Base-by-base conservation (phyloP, 805 yeast genomes). In the Nakazawaea holstii region DNA sequence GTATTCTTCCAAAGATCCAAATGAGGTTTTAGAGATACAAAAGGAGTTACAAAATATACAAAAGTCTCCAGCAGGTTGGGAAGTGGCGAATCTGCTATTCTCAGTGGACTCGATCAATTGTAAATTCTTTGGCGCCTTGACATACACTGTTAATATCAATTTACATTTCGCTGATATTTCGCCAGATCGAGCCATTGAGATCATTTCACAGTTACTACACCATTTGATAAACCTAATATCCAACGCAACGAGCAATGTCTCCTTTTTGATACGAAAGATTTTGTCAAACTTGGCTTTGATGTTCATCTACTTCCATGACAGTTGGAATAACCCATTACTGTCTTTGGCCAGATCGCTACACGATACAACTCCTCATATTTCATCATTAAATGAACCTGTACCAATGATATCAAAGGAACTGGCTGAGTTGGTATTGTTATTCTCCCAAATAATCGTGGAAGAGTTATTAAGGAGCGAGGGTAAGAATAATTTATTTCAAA, bases 41-140 rank as follows among this genome's bases (percentile, higher is more conserved):
- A 59, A 65, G 13, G 65, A 69, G 39, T 71, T 88, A 7, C 92
- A 84, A 54, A 54, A 50, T 3, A 56, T 80, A 6, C 96, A 88
- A 59, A 72, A 68, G 54, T 76, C 83, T 0, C 61, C 66, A 0
- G 56, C 72, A 42, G 92, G 88, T 1, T 72, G 80, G 66, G 52
- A 54, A 2, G 57, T 88, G 24, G 95, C 91, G 0, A 70, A 74
- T 32, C 54, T 63, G 35, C 67, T 88, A 17, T 65, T 88, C 7
- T 50, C 50, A 41, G 51, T 59, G 2, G 57, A 59, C 3, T 70
- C 77, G 1, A 54, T 66, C 39, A 76, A 76, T 49, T 77, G 82
- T 52, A 79, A 80, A 57, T 88, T 84, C 60, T 83, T 88, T 57
- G 96, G 95, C 0, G 95, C 95, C 0, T 71, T 86, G 49, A 88